phyloP scores from a whole-genome alignment of 2,329 filamentous ascomycete species.

The Sclerotinia glacialis region DNA sequence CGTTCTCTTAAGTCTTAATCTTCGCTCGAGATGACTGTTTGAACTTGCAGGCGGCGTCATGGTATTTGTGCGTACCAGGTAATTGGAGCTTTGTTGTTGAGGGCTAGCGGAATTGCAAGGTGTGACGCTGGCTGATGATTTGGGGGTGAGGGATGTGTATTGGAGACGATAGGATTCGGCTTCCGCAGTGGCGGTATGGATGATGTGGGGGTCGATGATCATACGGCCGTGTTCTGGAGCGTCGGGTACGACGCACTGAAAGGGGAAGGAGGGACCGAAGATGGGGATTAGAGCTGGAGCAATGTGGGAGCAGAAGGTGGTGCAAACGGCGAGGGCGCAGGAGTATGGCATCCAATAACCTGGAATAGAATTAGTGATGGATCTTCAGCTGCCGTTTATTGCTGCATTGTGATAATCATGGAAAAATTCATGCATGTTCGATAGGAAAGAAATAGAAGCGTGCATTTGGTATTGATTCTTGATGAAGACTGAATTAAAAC shows the following conservation, averaged over 20 bases:
- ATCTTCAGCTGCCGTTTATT: slow-evolving; percentile 21
- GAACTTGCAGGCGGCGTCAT: slow-evolving; percentile 28
- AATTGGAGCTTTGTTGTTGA: slow-evolving; percentile 20
- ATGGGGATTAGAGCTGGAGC: slow-evolving; percentile 83
- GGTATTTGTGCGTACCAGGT: background rate
- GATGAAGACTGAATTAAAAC: background rate
- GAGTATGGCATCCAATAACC: slow-evolving; percentile 96
- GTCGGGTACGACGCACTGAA: slow-evolving; percentile 64
- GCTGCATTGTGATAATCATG: slow-evolving; percentile 1
- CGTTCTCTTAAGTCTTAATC: slow-evolving; percentile 39
- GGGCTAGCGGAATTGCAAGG: background rate
- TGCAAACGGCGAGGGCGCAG: slow-evolving; percentile 81
- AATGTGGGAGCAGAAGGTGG: slow-evolving; percentile 85
- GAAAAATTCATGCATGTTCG: background rate
- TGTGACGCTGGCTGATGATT: slow-evolving; percentile 26
- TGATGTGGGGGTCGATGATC: slow-evolving; percentile 59
- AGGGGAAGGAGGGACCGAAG: slow-evolving; percentile 80
- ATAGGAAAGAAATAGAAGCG: background rate
- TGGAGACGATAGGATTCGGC: slow-evolving; percentile 45
- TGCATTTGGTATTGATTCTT: background rate
- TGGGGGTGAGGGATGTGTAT: slow-evolving; percentile 31
- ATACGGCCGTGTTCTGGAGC: slow-evolving; percentile 64
- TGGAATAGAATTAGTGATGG: slow-evolving; percentile 41
- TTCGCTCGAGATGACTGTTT: slow-evolving; percentile 26
- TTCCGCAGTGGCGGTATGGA: slow-evolving; percentile 52